Conservation (phyloP, 169 alveolate species). For the Plasmodium inui region DNA sequence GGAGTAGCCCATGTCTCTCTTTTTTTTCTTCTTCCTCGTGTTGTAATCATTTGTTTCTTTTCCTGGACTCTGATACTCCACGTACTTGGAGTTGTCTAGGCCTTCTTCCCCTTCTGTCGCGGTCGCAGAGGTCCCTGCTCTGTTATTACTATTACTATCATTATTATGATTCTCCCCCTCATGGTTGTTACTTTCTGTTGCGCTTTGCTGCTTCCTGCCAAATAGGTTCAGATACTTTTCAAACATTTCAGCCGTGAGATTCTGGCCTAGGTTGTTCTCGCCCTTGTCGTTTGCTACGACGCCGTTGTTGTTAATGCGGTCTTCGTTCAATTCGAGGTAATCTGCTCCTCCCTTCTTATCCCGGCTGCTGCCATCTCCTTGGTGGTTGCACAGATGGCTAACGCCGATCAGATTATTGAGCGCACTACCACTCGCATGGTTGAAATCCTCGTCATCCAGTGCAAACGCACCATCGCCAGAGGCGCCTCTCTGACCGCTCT, state of each 20-base stretch:
- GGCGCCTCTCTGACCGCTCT: background rate
- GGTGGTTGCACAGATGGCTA: background rate
- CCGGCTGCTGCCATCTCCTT: background rate
- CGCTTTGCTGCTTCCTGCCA: background rate
- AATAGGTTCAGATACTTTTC: background rate
- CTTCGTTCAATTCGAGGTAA: background rate
- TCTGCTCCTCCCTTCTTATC: background rate
- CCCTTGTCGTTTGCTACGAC: background rate
- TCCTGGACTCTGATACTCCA: conserved; percentile 10
- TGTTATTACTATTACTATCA: background rate
- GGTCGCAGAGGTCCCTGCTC: background rate
- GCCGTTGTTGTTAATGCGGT: background rate
- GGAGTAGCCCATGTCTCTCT: background rate
- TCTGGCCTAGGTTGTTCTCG: background rate
- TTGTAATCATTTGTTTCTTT: conserved; percentile 46
- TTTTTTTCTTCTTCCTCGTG: conserved; percentile 48
- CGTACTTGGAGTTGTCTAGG: background rate
- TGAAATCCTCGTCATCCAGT: background rate
- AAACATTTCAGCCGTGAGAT: background rate
- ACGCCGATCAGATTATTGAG: background rate
- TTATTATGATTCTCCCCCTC: background rate
- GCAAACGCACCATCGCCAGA: background rate
- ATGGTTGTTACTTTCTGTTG: background rate
- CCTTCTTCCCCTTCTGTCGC: background rate
- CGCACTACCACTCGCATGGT: background rate